Percentiles rank a stretch among this genome's conserved stretches.
phyloP scores from a whole-genome alignment of 2,329 filamentous ascomycete species.

The Xylariaceae sp. region DNA sequence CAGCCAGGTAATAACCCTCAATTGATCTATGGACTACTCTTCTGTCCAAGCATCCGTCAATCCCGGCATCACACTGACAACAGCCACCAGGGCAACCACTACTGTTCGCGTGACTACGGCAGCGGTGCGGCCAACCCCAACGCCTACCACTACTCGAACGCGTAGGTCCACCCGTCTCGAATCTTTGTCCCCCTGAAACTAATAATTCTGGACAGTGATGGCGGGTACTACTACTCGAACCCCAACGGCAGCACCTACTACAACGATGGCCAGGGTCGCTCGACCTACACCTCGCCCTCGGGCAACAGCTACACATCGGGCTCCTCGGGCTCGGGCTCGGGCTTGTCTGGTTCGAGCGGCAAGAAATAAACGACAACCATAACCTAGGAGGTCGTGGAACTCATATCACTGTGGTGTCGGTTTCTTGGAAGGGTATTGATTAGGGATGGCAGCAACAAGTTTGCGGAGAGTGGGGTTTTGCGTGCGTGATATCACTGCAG shows the following conservation, averaged over 20 bases:
- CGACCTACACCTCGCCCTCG: conserved; percentile 55
- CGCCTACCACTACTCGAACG: conserved; percentile 64
- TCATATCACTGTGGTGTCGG: neutral
- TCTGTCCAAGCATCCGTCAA: neutral
- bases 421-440: neutral
- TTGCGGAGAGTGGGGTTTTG: too few species aligned
- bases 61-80: neutral
- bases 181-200: neutral
- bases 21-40: neutral
- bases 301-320: conserved; percentile 29
- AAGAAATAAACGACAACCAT: conserved; percentile 9
- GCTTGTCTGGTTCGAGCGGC: conserved; percentile 7
- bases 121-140: conserved; percentile 51
- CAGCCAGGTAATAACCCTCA: conserved; percentile 44
- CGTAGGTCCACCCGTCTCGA: conserved; percentile 33
- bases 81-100: conserved; percentile 57
- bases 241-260: conserved; percentile 63
- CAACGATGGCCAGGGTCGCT: conserved; percentile 53
- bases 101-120: conserved; percentile 60
- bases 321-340: conserved; percentile 2
- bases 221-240: conserved; percentile 71
- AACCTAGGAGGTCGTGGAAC: neutral
- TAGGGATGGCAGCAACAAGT: too few species aligned
- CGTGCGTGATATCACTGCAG: too few species aligned
- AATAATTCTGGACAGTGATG: conserved; percentile 39